Evolutionary conservation across 148 eudicot genomes (phyloP).

Genomic region (Diospyros kaki): DNA sequence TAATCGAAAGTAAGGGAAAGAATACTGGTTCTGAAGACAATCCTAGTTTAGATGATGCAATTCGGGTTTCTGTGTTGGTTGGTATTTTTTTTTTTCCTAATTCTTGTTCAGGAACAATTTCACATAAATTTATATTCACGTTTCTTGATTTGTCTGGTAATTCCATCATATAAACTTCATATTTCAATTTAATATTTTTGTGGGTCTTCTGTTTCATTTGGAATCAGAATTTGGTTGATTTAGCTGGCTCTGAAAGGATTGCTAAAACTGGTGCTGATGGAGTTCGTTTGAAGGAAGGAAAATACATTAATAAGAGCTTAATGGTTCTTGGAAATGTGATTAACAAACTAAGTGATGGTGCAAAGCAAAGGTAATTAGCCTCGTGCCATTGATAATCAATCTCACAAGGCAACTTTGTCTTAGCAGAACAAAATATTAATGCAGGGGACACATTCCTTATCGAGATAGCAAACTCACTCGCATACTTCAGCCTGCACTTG

Average conservation of each 20-base stretch:
- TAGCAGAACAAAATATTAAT: slow-evolving; percentile 14
- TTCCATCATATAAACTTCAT: background rate
- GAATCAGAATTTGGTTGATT: slow-evolving; percentile 78
- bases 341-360: slow-evolving; percentile 89
- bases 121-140: background rate
- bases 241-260: slow-evolving; percentile 97
- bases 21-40: slow-evolving; percentile 32
- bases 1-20: slow-evolving; percentile 88
- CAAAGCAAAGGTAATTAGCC: slow-evolving; percentile 69
- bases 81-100: slow-evolving; percentile 18
- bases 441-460: slow-evolving; percentile 96
- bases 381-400: background rate
- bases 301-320: slow-evolving; percentile 65
- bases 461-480: slow-evolving; percentile 98
- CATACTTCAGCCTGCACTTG: slow-evolving; percentile 96
- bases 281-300: slow-evolving; percentile 92
- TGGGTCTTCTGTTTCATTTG: slow-evolving; percentile 11
- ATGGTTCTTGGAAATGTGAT: slow-evolving; percentile 97
- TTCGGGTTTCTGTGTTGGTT: slow-evolving; percentile 96
- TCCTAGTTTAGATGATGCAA: slow-evolving; percentile 66
- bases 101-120: background rate
- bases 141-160: background rate
- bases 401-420: background rate
- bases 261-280: slow-evolving; percentile 99
- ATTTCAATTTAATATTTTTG: background rate